Evolutionary conservation across 495 filamentous ascomycete genomes (phyloP), one percentile per base, ranked within the genome.

Genomic region (Penicillium crystallinum): DNA sequence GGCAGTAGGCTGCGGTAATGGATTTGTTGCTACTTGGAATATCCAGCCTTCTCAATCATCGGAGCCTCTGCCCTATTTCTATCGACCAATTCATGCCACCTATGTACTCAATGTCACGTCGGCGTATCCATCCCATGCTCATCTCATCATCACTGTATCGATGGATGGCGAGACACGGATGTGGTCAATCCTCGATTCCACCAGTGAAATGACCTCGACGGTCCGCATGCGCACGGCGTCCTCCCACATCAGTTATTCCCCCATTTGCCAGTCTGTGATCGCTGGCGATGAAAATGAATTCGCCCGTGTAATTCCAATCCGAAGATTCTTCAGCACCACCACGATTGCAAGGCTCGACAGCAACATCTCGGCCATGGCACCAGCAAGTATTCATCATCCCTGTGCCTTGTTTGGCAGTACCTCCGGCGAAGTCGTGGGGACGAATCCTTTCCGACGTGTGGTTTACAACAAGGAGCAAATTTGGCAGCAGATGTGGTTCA

Each of bases 401-500:
- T 74, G 68, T 46, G 57, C 81, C 1, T 55, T 87, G 11, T 65
- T 73, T 21, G 85, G 81, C 0, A 73, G 75, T n/a, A 76, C 77
- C 1, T 79, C 79, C 51, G 85, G 85, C 0, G 69, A 72, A 15
- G 79, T 82, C 1, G 46, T 70, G 12, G 76, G 74, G 9, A 72
- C 70, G 3, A 88, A 85, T 57, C 82, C 85, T 0, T 51, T 86
- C 21, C 68, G 78, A 9, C 73, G 77, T 42, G 55, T 77, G 3
- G 57, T 85, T 37, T 75, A 82, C 55, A 55, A 62, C 6, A 87
- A 81, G 59, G 67, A 69, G 35, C 70, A 73, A 31, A 70, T 77
- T 35, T 85, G 71, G 63, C 79, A 83, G 56, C 79, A 82, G 53
- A 71, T 67, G 3, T 84, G 84, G 81, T 88, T 87, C 52, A 63